phyloP scores from a whole-genome alignment of 2,329 filamentous ascomycete genomes.

The Aspergillus sp. region DNA sequence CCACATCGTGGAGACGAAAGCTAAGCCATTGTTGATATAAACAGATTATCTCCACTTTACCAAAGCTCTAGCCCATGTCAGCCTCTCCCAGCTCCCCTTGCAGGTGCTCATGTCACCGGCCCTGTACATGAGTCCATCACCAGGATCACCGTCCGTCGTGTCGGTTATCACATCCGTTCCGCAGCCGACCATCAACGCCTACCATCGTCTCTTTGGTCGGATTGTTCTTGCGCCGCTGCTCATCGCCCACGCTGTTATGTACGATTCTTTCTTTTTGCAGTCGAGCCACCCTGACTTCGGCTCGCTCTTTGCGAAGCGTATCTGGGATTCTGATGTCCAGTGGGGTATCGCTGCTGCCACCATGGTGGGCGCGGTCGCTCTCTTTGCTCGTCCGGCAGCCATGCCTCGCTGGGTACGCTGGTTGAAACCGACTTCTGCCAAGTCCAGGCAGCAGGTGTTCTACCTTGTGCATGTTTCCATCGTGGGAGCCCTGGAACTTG shows the following conservation, averaged over 20 bases:
- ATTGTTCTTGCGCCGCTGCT: constrained; percentile 55
- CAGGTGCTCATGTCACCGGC: constrained; percentile 58
- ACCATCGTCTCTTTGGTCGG: constrained; percentile 61
- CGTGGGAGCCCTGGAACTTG: constrained; percentile 51
- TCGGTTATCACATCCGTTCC: constrained; percentile 56
- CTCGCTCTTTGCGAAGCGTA: constrained; percentile 53
- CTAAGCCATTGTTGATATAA: background rate
- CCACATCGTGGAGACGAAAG: background rate
- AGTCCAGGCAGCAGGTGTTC: constrained; percentile 50
- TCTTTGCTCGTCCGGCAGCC: constrained; percentile 50
- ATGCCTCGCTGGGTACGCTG: constrained; percentile 16
- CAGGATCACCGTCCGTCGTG: constrained; percentile 50
- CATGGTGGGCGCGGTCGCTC: constrained; percentile 50
- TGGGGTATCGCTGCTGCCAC: constrained; percentile 55
- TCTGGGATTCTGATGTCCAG: constrained; percentile 60
- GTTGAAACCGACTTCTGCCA: constrained; percentile 21
- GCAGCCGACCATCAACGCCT: constrained; percentile 58
- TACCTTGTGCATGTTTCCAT: constrained; percentile 59
- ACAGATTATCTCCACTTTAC: constrained; percentile 66
- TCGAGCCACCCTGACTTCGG: constrained; percentile 41
- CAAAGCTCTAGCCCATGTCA: constrained; percentile 62
- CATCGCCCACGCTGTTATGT: constrained; percentile 55
- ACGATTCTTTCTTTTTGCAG: constrained; percentile 60
- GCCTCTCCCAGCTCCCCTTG: constrained; percentile 60
- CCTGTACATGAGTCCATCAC: constrained; percentile 45